phyloP scores from a whole-genome alignment of 2,329 filamentous ascomycete genomes.

The Penicillium sp. region DNA sequence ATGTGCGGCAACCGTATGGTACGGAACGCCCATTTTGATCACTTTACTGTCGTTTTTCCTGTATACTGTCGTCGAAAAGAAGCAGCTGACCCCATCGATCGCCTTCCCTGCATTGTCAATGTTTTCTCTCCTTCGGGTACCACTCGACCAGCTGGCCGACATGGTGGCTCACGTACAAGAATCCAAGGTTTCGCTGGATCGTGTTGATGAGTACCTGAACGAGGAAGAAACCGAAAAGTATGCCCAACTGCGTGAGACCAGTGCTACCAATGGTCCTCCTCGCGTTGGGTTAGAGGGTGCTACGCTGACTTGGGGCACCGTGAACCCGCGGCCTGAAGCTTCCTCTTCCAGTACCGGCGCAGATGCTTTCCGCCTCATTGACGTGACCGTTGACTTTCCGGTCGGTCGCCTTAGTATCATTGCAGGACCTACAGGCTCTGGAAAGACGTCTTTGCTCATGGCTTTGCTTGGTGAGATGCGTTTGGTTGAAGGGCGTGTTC shows the following conservation, averaged over 20 bases:
- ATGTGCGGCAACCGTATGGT: constrained; percentile 88
- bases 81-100: constrained; percentile 81
- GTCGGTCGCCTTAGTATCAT: constrained; percentile 88
- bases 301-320: constrained; percentile 81
- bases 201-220: constrained; percentile 86
- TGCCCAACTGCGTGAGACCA: constrained; percentile 67
- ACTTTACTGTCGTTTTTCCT: constrained; percentile 94
- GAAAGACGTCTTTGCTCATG: constrained; percentile 95
- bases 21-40: constrained; percentile 88
- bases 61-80: constrained; percentile 84
- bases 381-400: constrained; percentile 74
- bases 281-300: constrained; percentile 79
- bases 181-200: constrained; percentile 91
- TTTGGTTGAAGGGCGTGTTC: constrained; percentile 69
- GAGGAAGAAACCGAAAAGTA: constrained; percentile 98
- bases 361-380: constrained; percentile 73
- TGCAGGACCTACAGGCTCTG: constrained; percentile 85
- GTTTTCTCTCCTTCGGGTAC: constrained; percentile 87
- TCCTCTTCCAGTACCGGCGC: constrained; percentile 56
- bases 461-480: constrained; percentile 96
- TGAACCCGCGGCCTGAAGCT: constrained; percentile 48
- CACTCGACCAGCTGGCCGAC: constrained; percentile 90
- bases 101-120: constrained; percentile 95
- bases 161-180: constrained; percentile 99
- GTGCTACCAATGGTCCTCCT: constrained; percentile 63